Percentiles rank a stretch among this genome's conserved stretches.
Evolutionary conservation across 257 asterid species (phyloP).

Genomic region (Scutellaria minor): DNA sequence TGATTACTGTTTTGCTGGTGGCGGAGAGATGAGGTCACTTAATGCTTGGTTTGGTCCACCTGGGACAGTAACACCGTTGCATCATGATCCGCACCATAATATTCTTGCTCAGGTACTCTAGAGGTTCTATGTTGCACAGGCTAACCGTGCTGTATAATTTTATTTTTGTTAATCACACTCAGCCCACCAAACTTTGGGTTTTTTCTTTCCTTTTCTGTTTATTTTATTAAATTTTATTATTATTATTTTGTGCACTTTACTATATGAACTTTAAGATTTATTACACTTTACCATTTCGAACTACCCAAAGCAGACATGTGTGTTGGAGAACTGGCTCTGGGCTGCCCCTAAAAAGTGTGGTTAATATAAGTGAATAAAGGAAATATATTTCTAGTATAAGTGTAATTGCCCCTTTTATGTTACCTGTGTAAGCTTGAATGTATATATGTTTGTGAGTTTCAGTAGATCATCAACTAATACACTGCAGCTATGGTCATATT

Average conservation of each 20-base stretch:
- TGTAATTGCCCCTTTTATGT: neutral
- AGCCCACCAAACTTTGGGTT: no score
- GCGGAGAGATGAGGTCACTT: conserved; percentile 84
- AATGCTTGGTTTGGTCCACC: conserved; percentile 99
- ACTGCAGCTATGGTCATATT: neutral
- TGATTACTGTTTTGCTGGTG: conserved; percentile 93
- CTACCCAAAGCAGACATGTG: no score
- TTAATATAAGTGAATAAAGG: no score
- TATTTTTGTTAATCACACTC: no score
- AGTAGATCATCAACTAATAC: neutral
- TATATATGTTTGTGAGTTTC: neutral
- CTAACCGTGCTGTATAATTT: conserved; percentile 8
- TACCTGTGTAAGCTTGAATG: conserved; percentile 2
- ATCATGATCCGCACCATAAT: conserved; percentile 97
- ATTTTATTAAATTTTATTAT: no score
- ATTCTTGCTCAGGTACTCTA: conserved; percentile 90
- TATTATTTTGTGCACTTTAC: no score
- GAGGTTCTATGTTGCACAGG: conserved; percentile 28
- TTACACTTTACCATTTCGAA: no score
- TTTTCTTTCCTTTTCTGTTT: no score
- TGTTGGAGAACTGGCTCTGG: no score
- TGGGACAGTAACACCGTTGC: conserved; percentile 96
- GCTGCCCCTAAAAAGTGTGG: no score
- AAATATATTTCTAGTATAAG: no score
- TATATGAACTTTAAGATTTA: no score